Evolutionary conservation across 1,284 basidiomycete species (phyloP), one percentile per base, ranked within the genome.

Genomic region (Porodaedalea pini): DNA sequence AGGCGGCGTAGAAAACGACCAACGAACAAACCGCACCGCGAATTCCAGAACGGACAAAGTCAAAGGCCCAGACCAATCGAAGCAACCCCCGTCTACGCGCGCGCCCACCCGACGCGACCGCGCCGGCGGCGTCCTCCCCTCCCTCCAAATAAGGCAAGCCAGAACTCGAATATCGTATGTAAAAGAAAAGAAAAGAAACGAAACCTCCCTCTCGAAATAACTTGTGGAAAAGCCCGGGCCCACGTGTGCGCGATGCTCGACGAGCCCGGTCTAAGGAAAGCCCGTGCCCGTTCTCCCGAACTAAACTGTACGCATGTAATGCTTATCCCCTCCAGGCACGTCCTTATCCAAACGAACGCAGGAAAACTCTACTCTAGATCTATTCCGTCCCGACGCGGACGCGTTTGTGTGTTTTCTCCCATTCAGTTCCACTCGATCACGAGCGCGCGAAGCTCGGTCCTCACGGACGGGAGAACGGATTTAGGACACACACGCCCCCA

Each of bases 391-490:
- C n/a, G 2, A 27, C 19, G 6, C 19, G 23, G 41, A 29, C 27
- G 27, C 25, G 13, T 47, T 31, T n/a, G n/a, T n/a, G n/a, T n/a
- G n/a, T n/a, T n/a, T n/a, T n/a, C n/a, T n/a, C n/a, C n/a, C n/a
- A n/a, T n/a, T n/a, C n/a, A n/a, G n/a, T n/a, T n/a, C n/a, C n/a
- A n/a, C n/a, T n/a, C n/a, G n/a, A n/a, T n/a, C n/a, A n/a, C n/a
- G n/a, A n/a, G n/a, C n/a, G n/a, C n/a, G n/a, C n/a, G n/a, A n/a
- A n/a, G n/a, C n/a, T n/a, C n/a, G n/a, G n/a, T n/a, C n/a, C n/a
- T n/a, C n/a, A n/a, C n/a, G n/a, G n/a, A n/a, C n/a, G 31, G 45
- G n/a, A 47, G 17, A 31, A 47, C 45, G 45, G 45, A 47, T 47
- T 47, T 47, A 47, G 27, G 5, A 11, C 45, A 47, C 10, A 34